phyloP scores from a whole-genome alignment of 306 rosid species.

The Ormosia emarginata region DNA sequence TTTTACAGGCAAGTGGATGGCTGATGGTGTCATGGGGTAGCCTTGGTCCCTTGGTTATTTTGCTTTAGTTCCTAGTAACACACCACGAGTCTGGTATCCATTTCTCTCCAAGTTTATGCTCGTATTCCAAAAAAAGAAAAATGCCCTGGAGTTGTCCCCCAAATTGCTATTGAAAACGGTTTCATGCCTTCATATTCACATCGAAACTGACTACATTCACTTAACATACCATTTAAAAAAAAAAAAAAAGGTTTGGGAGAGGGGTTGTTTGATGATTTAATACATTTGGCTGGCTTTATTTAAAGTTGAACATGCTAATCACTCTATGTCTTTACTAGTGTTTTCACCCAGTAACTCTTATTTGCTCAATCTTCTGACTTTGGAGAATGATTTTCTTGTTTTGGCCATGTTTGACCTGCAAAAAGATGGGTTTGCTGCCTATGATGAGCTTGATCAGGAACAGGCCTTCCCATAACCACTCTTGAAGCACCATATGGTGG shows the following conservation, averaged over 20 bases:
- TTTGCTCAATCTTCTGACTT: constrained; percentile 40
- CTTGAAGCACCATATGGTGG: constrained; percentile 34
- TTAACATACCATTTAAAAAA: not conserved
- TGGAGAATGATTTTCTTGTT: constrained; percentile 33
- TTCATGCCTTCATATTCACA: not conserved
- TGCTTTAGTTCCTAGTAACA: too few relatives aligned
- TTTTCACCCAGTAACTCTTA: not conserved
- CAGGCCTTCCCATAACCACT: constrained; percentile 46
- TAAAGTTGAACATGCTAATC: not conserved
- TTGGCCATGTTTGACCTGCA: constrained; percentile 25
- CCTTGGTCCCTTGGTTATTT: too few relatives aligned
- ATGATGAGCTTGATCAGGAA: constrained; percentile 32
- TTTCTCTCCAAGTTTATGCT: not conserved
- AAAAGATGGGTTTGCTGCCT: constrained; percentile 35
- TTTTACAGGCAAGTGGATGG: too few relatives aligned
- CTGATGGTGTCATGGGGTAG: too few relatives aligned
- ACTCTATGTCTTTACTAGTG: not conserved
- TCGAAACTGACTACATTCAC: not conserved
- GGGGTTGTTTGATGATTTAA: too few relatives aligned
- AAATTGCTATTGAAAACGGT: not conserved
- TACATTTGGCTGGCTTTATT: too few relatives aligned
- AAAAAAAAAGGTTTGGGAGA: too few relatives aligned
- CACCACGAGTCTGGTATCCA: not conserved
- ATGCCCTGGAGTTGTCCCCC: not conserved
- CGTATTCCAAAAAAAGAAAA: not conserved